Evolutionary conservation across 805 yeast genomes (phyloP).

Genomic region (Brettanomyces nanus): DNA sequence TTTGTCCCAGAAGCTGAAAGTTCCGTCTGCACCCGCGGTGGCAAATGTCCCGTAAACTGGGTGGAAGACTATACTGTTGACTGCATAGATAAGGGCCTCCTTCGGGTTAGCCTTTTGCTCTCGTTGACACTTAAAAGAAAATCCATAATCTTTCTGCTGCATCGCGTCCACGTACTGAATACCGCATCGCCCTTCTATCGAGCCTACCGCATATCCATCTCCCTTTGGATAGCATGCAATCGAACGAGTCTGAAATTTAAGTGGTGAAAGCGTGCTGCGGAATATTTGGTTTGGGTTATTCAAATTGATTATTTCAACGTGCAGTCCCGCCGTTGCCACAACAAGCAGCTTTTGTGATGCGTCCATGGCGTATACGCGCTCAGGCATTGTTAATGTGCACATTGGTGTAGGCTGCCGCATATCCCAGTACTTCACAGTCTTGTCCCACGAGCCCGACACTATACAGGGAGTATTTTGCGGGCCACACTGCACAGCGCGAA

Average conservation of each 20-base stretch:
- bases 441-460: slow-evolving; percentile 95
- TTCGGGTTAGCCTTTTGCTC: slow-evolving; percentile 46
- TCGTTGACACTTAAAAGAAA: slow-evolving; percentile 93
- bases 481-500: slow-evolving; percentile 76
- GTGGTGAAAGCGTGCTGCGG: slow-evolving; percentile 64
- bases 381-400: slow-evolving; percentile 76
- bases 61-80: slow-evolving; percentile 77
- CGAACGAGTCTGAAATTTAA: slow-evolving; percentile 83
- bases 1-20: slow-evolving; percentile 93
- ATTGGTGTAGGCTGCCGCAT: slow-evolving; percentile 77
- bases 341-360: slow-evolving; percentile 72
- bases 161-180: slow-evolving; percentile 83
- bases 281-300: slow-evolving; percentile 78
- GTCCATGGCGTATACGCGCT: slow-evolving; percentile 87
- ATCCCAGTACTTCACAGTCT: slow-evolving; percentile 93
- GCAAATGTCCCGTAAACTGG: slow-evolving; percentile 86
- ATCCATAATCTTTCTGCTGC: slow-evolving; percentile 64
- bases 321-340: slow-evolving; percentile 91
- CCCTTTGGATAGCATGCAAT: slow-evolving; percentile 85
- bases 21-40: slow-evolving; percentile 93
- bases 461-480: slow-evolving; percentile 75
- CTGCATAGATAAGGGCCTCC: slow-evolving; percentile 66
- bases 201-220: slow-evolving; percentile 86
- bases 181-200: slow-evolving; percentile 93
- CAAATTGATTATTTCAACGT: slow-evolving; percentile 67